These are phyloP conservation scores for Diplotaxis tenuifolia DNA, from an alignment of 345 rosid species.

Conservation along the genomic window DNA sequence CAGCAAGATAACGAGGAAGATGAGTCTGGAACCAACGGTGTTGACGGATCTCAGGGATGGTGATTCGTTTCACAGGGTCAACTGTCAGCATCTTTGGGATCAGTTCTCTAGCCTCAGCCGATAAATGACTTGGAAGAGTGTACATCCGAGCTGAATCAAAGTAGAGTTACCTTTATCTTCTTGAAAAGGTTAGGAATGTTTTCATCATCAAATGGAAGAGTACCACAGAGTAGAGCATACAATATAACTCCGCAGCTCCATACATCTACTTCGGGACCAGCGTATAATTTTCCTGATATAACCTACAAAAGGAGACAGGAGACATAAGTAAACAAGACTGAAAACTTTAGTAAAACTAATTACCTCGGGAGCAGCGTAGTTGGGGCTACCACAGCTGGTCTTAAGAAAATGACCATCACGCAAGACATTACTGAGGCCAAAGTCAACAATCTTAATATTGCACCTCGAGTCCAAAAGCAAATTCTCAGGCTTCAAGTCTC, in stretches of 20 bases:
- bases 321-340: not conserved
- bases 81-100: slow-evolving; percentile 94
- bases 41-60: slow-evolving; percentile 85
- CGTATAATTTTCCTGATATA: slow-evolving; percentile 80
- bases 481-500: slow-evolving; percentile 98
- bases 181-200: slow-evolving; percentile 87
- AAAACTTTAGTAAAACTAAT: not conserved
- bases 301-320: too few species aligned
- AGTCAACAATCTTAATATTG: slow-evolving; percentile 92
- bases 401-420: slow-evolving; percentile 91
- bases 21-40: slow-evolving; percentile 89
- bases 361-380: too few species aligned
- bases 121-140: slow-evolving; percentile 92
- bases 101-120: slow-evolving; percentile 86
- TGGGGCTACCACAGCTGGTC: slow-evolving; percentile 97
- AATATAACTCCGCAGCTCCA: too few species aligned
- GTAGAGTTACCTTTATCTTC: slow-evolving; percentile 71
- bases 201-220: too few species aligned
- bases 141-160: slow-evolving; percentile 47
- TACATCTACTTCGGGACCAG: too few species aligned
- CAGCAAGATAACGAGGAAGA: slow-evolving; percentile 87
- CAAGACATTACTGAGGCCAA: slow-evolving; percentile 94
- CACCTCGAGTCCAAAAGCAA: slow-evolving; percentile 83
- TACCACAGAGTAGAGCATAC: too few species aligned
- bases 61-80: slow-evolving; percentile 87